Base-by-base conservation (phyloP, 169 alveolate genomes). In the Plasmodium vinckei region DNA sequence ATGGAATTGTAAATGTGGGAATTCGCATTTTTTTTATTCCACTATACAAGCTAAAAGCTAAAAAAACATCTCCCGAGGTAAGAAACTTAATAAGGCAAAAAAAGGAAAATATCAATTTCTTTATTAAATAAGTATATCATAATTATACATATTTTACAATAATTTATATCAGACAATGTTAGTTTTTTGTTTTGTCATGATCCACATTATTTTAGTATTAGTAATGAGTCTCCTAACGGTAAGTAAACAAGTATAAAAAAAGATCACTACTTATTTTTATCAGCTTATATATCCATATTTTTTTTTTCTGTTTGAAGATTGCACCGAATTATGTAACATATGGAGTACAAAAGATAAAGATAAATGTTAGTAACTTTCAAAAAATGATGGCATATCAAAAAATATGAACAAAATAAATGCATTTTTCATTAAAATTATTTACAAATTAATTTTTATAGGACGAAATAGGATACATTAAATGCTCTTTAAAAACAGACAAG, bases 41-140 rank as follows among this genome's bases (percentile, higher is more conserved):
- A 10, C 49, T 91, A 15, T 94, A 54, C 63, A 56, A 70, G 27
- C 72, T 94, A 49, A 94, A 92, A 67, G 91, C 86, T n/a, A 87
- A 92, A 72, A 82, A 87, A 27, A 88, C 95, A 9, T 60, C 84
- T n/a, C 96, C 97, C 9, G 92, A 93, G 88, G 97, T 77, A 77
- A 51, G 2, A 33, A 56, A 54, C 12, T 0, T 5, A 13, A 39
- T n/a, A 3, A 42, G 0, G 2, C 9, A 12, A 7, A 33, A 13
- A 12, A 6, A 39, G 10, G 2, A 65, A 10, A 17, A 46, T 19
- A 17, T 0, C 49, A 7, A 19, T 57, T 57, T n/a, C 0, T 51
- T 51, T 13, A 0, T n/a, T 0, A 12, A 13, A 0, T 6, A 7
- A 2, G 0, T 49, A 49, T 49, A 10, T 51, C 59, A 51, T 4